Evolutionary conservation across 2,329 filamentous ascomycete species (phyloP).

Genomic region (Grosmannia huntii): DNA sequence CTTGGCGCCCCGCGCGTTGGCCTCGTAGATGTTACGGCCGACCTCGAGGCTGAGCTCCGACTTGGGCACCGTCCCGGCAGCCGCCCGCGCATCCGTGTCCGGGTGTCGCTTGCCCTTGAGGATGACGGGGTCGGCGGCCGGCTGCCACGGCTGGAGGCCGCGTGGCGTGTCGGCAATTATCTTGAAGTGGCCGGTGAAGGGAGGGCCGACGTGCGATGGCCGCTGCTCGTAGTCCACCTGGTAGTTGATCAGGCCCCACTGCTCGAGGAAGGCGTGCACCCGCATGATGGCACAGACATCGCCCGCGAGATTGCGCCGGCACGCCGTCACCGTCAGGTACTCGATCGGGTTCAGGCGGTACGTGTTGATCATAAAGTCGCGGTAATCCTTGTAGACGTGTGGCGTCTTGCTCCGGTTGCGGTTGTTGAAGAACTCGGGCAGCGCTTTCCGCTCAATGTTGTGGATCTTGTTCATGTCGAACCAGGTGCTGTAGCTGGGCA

Average conservation of each 20-base stretch:
- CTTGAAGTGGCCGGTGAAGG: slow-evolving; percentile 95
- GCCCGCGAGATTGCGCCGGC: slow-evolving; percentile 83
- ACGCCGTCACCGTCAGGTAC: slow-evolving; percentile 94
- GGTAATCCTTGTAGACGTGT: slow-evolving; percentile 95
- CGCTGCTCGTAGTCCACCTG: slow-evolving; percentile 95
- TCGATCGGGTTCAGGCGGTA: slow-evolving; percentile 92
- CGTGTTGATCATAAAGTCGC: slow-evolving; percentile 99
- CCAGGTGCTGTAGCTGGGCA: slow-evolving; percentile 97
- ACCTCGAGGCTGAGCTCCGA: slow-evolving; percentile 83
- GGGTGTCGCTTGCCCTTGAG: slow-evolving; percentile 45
- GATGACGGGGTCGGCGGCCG: slow-evolving; percentile 61
- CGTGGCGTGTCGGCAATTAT: slow-evolving; percentile 91
- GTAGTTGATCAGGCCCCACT: slow-evolving; percentile 98
- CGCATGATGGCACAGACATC: slow-evolving; percentile 99
- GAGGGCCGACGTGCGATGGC: slow-evolving; percentile 88
- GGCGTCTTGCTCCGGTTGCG: slow-evolving; percentile 97
- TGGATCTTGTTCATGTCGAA: slow-evolving; percentile 96
- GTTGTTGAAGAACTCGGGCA: slow-evolving; percentile 97
- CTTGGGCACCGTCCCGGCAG: slow-evolving; percentile 54
- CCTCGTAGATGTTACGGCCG: slow-evolving; percentile 89
- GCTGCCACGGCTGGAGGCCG: slow-evolving; percentile 90
- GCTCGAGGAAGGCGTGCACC: slow-evolving; percentile 92
- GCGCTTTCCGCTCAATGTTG: slow-evolving; percentile 80
- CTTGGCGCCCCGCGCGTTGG: slow-evolving; percentile 65
- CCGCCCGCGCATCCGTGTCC: slow-evolving; percentile 64